phyloP scores from a whole-genome alignment of 495 filamentous ascomycete species.

The Penicillium paxilli region DNA sequence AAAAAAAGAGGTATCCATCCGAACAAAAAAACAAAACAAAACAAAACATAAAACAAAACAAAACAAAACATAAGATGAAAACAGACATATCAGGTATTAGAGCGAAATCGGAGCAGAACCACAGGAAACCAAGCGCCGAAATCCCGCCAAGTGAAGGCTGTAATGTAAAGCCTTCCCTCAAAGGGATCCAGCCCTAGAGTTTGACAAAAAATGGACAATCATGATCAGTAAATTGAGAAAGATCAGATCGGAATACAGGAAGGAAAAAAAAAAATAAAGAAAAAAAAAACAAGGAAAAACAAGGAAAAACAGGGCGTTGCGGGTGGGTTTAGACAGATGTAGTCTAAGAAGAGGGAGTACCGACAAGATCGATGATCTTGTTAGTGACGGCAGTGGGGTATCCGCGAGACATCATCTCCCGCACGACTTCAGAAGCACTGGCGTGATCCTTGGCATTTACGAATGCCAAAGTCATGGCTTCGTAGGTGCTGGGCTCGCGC shows the following conservation, averaged over 20 bases:
- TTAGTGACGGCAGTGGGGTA: conserved; percentile 89
- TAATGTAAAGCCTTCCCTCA: too few relatives aligned
- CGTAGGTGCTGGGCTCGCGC: conserved; percentile 97
- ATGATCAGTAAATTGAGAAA: too few relatives aligned
- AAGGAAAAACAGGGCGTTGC: conserved; percentile 3
- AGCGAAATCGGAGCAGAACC: too few relatives aligned
- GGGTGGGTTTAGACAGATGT: conserved; percentile 25
- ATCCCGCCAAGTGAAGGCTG: too few relatives aligned
- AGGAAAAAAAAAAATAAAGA: too few relatives aligned
- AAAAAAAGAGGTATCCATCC: conserved; percentile 5
- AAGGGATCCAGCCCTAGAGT: conserved; percentile 45
- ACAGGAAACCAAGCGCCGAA: too few relatives aligned
- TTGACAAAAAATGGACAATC: too few relatives aligned
- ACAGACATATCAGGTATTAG: too few relatives aligned
- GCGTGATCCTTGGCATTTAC: conserved; percentile 77
- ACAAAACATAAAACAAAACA: too few relatives aligned
- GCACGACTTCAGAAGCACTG: conserved; percentile 71
- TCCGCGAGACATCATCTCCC: conserved; percentile 86
- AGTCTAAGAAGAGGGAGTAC: conserved; percentile 47
- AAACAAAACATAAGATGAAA: too few relatives aligned
- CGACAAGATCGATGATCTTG: conserved; percentile 89
- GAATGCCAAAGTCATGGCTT: conserved; percentile 96
- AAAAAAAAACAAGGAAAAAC: conserved; percentile 12
- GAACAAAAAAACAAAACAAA: neutral
- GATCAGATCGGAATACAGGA: too few relatives aligned